These are phyloP conservation scores for Populus nigra DNA, from an alignment of 345 rosid species.

Conservation along the genomic window DNA sequence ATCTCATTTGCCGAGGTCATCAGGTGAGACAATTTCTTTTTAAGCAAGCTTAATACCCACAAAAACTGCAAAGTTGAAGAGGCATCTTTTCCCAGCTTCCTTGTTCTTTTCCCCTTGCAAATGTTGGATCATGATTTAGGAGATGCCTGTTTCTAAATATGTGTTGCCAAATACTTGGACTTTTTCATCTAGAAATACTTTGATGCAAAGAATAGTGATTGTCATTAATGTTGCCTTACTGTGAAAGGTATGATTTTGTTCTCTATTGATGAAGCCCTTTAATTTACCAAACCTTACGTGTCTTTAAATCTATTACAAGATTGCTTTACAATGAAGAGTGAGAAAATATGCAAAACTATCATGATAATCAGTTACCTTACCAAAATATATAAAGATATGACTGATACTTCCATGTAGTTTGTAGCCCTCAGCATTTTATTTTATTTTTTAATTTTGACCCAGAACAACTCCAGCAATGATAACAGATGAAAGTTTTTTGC, in stretches of 20 bases:
- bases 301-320: background rate
- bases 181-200: background rate
- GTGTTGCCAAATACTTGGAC: background rate
- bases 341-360: background rate
- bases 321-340: background rate
- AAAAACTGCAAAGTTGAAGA: background rate
- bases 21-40: constrained; percentile 53
- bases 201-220: background rate
- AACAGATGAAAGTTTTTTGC: background rate
- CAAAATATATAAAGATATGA: background rate
- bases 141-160: background rate
- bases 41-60: background rate
- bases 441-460: background rate
- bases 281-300: background rate
- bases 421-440: background rate
- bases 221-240: background rate
- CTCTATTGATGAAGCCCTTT: constrained; percentile 1
- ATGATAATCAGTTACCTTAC: background rate
- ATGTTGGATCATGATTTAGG: background rate
- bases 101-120: background rate
- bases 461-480: background rate
- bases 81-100: background rate
- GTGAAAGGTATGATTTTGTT: background rate
- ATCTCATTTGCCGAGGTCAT: constrained; percentile 96
- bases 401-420: background rate